These are phyloP conservation scores for Torulaspora franciscae DNA, from an alignment of 805 yeast genomes.

Conservation along the genomic window DNA sequence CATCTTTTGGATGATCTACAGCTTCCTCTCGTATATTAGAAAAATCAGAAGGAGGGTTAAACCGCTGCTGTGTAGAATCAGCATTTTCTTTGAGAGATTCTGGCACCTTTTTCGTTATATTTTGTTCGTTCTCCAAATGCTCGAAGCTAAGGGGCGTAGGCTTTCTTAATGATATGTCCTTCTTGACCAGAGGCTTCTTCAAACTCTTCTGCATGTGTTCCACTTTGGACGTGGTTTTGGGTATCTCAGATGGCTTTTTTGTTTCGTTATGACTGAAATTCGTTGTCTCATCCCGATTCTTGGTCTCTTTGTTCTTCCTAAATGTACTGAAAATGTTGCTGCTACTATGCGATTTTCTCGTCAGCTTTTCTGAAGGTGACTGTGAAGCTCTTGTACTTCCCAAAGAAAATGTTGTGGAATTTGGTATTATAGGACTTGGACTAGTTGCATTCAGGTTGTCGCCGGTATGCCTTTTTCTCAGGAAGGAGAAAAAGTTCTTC, in stretches of 20 bases:
- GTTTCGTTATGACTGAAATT: not conserved
- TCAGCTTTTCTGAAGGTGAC: slow-evolving; percentile 20
- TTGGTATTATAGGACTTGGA: slow-evolving; percentile 12
- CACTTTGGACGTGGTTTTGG: not conserved
- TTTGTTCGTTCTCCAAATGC: slow-evolving; percentile 1
- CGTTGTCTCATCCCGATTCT: not conserved
- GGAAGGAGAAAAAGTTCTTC: slow-evolving; percentile 31
- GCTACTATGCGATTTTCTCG: slow-evolving; percentile 30
- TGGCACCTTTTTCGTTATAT: not conserved
- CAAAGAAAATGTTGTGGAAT: slow-evolving; percentile 18
- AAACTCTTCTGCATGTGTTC: not conserved
- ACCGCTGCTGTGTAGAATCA: too few species aligned
- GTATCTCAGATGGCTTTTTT: not conserved
- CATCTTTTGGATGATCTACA: not conserved
- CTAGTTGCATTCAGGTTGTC: not conserved
- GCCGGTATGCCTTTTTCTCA: slow-evolving; percentile 23
- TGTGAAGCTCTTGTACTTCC: slow-evolving; percentile 7
- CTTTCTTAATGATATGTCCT: slow-evolving; percentile 21
- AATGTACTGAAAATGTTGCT: slow-evolving; percentile 30
- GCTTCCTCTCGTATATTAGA: not conserved
- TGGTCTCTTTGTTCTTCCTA: slow-evolving; percentile 18
- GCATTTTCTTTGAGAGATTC: not conserved
- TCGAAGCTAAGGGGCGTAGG: slow-evolving; percentile 31
- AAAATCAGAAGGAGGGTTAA: too few species aligned
- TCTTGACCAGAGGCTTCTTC: slow-evolving; percentile 7